phyloP scores from a whole-genome alignment of 306 rosid genomes.

The Neltuma alba region DNA sequence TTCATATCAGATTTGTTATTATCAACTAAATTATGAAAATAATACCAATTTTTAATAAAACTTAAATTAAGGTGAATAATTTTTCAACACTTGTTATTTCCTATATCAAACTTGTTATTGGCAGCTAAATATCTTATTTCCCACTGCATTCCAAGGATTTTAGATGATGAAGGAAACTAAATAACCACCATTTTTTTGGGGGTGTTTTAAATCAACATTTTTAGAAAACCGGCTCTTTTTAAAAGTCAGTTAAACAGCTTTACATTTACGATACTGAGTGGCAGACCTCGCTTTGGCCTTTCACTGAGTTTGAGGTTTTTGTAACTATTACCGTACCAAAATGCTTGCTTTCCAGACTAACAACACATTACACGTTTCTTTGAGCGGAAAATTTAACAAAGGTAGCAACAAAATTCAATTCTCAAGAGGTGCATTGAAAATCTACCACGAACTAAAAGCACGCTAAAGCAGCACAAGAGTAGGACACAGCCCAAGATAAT shows the following conservation, averaged over 20 bases:
- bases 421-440: neutral
- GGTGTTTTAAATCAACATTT: neutral
- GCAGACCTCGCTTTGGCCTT: neutral
- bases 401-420: constrained; percentile 9
- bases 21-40: too few species aligned
- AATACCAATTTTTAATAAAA: too few species aligned
- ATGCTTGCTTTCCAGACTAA: neutral
- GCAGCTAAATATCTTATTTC: too few species aligned
- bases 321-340: constrained; percentile 5
- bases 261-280: neutral
- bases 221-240: too few species aligned
- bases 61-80: too few species aligned
- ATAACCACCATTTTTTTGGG: neutral
- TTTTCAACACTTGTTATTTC: too few species aligned
- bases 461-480: neutral
- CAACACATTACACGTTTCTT: constrained; percentile 5
- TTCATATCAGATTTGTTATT: too few species aligned
- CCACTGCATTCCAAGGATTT: constrained; percentile 61
- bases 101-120: too few species aligned
- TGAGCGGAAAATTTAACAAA: neutral
- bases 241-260: neutral
- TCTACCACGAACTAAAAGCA: constrained; percentile 8
- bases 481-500: neutral
- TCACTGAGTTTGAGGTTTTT: neutral
- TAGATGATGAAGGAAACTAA: neutral